These are phyloP conservation scores for Lepidium aucheri DNA, from an alignment of 345 rosid species.

Conservation along the genomic window DNA sequence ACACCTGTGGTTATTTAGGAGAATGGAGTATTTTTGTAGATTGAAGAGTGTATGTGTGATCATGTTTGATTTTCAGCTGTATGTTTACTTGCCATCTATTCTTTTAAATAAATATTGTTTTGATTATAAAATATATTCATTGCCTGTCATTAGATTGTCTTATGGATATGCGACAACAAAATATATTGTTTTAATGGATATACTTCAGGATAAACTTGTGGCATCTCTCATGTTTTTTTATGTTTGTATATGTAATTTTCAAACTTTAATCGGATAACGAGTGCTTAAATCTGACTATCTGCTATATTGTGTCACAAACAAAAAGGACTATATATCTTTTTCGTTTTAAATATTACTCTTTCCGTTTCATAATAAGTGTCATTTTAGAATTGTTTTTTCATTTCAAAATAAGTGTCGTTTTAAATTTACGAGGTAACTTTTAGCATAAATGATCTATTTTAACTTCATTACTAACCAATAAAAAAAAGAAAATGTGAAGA, in stretches of 20 bases:
- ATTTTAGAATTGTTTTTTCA: too few species aligned
- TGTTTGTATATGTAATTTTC: not conserved
- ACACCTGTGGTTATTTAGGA: not conserved
- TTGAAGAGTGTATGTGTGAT: not conserved
- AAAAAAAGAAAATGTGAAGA: too few species aligned
- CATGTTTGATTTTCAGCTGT: not conserved
- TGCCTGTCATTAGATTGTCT: not conserved
- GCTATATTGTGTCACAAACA: too few species aligned
- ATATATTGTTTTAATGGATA: not conserved
- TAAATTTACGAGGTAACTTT: too few species aligned
- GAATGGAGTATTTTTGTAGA: not conserved
- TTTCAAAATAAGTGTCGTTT: too few species aligned
- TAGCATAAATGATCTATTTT: too few species aligned
- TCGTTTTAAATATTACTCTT: too few species aligned
- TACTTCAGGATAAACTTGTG: not conserved
- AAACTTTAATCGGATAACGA: not conserved
- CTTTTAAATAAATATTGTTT: not conserved
- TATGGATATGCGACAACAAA: not conserved
- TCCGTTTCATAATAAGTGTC: too few species aligned
- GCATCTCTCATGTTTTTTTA: not conserved
- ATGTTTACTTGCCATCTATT: not conserved
- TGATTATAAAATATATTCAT: too few species aligned
- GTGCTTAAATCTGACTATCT: not conserved
- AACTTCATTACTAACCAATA: too few species aligned
- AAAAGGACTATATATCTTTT: too few species aligned